Conservation (phyloP, 176 grass and related monocot genomes). For the Aechmea fasciata region DNA sequence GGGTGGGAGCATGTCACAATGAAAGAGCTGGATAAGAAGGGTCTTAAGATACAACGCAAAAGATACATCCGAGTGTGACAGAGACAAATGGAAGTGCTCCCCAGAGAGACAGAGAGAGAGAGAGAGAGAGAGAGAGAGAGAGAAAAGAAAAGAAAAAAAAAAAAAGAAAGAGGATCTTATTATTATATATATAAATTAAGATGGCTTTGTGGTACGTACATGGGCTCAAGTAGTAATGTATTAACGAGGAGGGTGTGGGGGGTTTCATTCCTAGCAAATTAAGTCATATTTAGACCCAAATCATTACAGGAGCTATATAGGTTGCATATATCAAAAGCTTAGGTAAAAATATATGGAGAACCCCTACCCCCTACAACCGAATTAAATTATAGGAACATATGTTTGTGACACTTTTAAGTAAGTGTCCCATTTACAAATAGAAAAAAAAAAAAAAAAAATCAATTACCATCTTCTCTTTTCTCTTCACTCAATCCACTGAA, state of each 20-base stretch:
- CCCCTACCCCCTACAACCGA: too few relatives aligned
- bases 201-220: slow-evolving; percentile 25
- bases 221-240: slow-evolving; percentile 15
- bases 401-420: too few relatives aligned
- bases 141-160: not conserved
- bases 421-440: too few relatives aligned
- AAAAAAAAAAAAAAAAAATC: too few relatives aligned
- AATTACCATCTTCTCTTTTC: too few relatives aligned
- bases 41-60: slow-evolving; percentile 26
- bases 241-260: not conserved
- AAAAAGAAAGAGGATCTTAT: slow-evolving; percentile 20
- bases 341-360: too few relatives aligned
- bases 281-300: not conserved
- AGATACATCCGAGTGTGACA: slow-evolving; percentile 25
- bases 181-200: slow-evolving; percentile 8
- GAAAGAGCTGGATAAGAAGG: slow-evolving; percentile 9
- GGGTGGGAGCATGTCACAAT: too few relatives aligned
- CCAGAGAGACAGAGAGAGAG: too few relatives aligned
- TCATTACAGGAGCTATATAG: slow-evolving; percentile 2
- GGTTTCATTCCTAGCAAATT: not conserved
- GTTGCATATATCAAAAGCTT: too few relatives aligned
- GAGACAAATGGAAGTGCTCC: slow-evolving; percentile 40
- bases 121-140: not conserved
- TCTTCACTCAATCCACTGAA: too few relatives aligned
- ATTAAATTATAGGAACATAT: too few relatives aligned